Base-by-base conservation (phyloP, 208 protist species). In the Leishmania braziliensis region DNA sequence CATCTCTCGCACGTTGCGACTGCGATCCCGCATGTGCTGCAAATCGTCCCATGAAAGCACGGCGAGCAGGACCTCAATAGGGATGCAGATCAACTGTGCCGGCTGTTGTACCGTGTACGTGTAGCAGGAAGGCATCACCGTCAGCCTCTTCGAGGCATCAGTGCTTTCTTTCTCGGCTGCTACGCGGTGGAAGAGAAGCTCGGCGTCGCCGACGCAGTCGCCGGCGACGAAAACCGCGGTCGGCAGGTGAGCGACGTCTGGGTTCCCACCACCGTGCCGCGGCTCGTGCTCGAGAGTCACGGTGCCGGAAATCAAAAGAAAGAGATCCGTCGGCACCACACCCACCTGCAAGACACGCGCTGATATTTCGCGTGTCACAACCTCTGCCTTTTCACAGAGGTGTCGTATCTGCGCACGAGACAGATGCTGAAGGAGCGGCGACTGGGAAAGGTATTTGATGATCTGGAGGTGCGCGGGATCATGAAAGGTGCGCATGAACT, bases 161-260 rank as follows among this genome's bases (percentile, higher is more conserved):
- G 33, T 10, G 33, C 0, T 43, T 8, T 39, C n/a, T 0, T 36
- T n/a, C 69, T 68, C 69, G 3, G 8, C 78, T 26, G 29, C 8
- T 39, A 48, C 50, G 18, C 23, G n/a, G 1, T 48, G 71, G 29
- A 39, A 29, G 20, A 75, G n/a, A 6, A 60, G 33, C 73, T 83
- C 79, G 9, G 23, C 79, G 46, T 83, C 79, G 5, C 79, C 79
- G 2, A 83, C 79, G 39, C 79, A 83, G 73, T 83, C 79, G 5
- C 73, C 72, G 14, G 62, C 33, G 65, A 58, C 9, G 2, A 83
- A 43, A 23, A 75, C 36, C 1, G 73, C 51, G 0, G 79, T n/a
- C 51, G 62, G 79, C 2, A 78, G 23, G 1, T 58, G 60, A 0
- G 78, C 23, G 53, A 12, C 1, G 16, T 66, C 78, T 50, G 56